Base-by-base conservation (phyloP, 306 rosid genomes). In the Boehmeria nivea region DNA sequence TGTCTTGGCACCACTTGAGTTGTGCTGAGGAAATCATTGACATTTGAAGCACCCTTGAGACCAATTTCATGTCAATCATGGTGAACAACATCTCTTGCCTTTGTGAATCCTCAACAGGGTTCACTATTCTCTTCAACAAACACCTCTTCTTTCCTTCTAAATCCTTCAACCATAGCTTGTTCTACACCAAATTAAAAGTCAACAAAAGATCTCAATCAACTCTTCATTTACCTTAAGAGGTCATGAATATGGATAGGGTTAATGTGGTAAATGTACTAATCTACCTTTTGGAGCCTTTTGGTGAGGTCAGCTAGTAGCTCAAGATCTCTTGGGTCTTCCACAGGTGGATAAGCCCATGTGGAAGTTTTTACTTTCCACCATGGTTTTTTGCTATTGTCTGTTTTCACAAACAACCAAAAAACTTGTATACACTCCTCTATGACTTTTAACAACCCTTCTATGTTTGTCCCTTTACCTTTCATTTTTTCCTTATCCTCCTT, bases 311-410 rank as follows among this genome's bases (percentile, higher is more conserved):
- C 43, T 9, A 59, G 54, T 0, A 43, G 64, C 53, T 45, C 54
- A 12, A 59, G 23, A 31, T 59, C 64, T 59, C 64, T 59, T 18
- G 64, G 64, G 40, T 59, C 64, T 59, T 59, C 64, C 42, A 59
- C 64, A 3, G 64, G 64, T 26, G 64, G 54, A 28, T 31, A 18
- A 31, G 44, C 12, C 64, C 64, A 59, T 11, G 27, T 18, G 12
- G 54, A 59, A 12, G 25, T 59, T 27, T 13, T 28, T 13, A 31
- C 5, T 45, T 59, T 44, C 64, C 64, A 59, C 64, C 64, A 59
- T 17, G 44, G 11, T 17, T 19, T 59, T 20, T 59, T 44, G 43
- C 11, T 37, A 25, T 18, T 45, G 15, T 59, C 64, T 46, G 64
- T 31, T 44, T 45, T 59, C 25, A 59, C 54, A 28, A 59, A 59